Evolutionary conservation across 192 early-diverging fungal genomes (phyloP).

Genomic region (Rhizoclosmatium globosum): DNA sequence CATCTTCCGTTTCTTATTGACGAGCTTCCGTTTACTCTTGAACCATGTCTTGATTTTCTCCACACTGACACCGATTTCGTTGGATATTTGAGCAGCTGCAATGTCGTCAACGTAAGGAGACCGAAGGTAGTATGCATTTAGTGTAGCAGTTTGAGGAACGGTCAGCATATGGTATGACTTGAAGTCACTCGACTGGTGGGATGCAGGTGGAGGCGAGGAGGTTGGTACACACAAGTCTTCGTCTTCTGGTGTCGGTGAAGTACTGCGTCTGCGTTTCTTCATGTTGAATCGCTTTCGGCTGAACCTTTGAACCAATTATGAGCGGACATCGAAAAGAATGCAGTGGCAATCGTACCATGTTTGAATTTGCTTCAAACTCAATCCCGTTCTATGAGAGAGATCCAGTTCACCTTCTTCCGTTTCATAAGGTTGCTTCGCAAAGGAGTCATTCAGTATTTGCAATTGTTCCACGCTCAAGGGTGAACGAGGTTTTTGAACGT

Average conservation of each 20-base stretch:
- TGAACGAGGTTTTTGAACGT: neutral
- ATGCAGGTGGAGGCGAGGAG: neutral
- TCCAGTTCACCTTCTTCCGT: neutral
- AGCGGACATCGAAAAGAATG: neutral
- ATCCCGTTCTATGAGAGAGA: neutral
- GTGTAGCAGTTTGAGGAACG: neutral
- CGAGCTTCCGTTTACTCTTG: conserved; percentile 8
- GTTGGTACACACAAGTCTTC: too few relatives aligned
- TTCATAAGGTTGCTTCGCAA: neutral
- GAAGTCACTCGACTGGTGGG: neutral
- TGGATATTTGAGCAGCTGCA: neutral
- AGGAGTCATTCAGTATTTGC: neutral
- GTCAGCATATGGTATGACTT: conserved; percentile 18
- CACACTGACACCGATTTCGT: neutral
- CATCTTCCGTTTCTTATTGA: neutral
- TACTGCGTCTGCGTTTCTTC: conserved; percentile 4
- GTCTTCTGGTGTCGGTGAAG: neutral
- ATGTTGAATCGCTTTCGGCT: conserved; percentile 17
- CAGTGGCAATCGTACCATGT: neutral
- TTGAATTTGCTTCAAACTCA: conserved; percentile 17
- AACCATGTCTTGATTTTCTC: conserved; percentile 24
- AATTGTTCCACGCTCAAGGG: neutral
- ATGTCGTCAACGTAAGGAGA: conserved; percentile 6
- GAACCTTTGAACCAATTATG: neutral
- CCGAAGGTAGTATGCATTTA: neutral